Evolutionary conservation across 2,329 filamentous ascomycete species (phyloP).

Genomic region (Neocucurbitaria cava): DNA sequence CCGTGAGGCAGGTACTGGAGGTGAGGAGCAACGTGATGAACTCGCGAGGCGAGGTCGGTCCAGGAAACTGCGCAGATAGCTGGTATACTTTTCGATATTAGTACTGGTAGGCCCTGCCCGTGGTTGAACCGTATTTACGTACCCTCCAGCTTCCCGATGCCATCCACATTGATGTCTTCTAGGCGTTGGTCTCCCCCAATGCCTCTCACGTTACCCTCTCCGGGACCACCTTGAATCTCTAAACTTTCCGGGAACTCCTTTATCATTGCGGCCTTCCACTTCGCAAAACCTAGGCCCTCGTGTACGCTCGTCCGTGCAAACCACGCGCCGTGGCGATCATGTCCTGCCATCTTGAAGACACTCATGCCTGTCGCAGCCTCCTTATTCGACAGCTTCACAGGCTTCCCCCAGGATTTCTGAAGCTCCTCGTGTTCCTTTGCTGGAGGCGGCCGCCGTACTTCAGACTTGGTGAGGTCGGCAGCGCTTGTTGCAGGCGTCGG

Average conservation of each 20-base stretch:
- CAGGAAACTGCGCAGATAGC: slow-evolving; percentile 87
- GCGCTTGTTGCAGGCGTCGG: slow-evolving; percentile 59
- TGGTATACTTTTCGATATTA: slow-evolving; percentile 70
- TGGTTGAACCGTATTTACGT: slow-evolving; percentile 15
- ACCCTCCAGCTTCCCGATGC: slow-evolving; percentile 70
- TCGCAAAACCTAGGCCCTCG: slow-evolving; percentile 75
- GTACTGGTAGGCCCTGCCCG: background rate
- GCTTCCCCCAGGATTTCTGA: slow-evolving; percentile 85
- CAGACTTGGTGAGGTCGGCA: slow-evolving; percentile 61
- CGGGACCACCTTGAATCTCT: slow-evolving; percentile 71
- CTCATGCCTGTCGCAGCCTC: slow-evolving; percentile 79
- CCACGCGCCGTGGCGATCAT: slow-evolving; percentile 87
- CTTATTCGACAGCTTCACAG: slow-evolving; percentile 72
- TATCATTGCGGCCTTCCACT: slow-evolving; percentile 78
- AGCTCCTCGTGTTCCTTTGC: slow-evolving; percentile 64
- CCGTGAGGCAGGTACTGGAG: slow-evolving; percentile 61
- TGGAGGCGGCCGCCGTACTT: slow-evolving; percentile 57
- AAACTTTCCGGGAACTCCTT: slow-evolving; percentile 82
- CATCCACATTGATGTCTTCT: slow-evolving; percentile 67
- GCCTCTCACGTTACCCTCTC: slow-evolving; percentile 79
- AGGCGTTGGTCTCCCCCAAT: slow-evolving; percentile 81
- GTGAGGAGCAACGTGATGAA: slow-evolving; percentile 83
- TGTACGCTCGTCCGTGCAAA: slow-evolving; percentile 87
- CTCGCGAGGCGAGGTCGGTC: slow-evolving; percentile 85
- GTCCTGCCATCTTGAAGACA: slow-evolving; percentile 79